Evolutionary conservation across 495 filamentous ascomycete species (phyloP).

Genomic region (Rostrohypoxylon terebratum): DNA sequence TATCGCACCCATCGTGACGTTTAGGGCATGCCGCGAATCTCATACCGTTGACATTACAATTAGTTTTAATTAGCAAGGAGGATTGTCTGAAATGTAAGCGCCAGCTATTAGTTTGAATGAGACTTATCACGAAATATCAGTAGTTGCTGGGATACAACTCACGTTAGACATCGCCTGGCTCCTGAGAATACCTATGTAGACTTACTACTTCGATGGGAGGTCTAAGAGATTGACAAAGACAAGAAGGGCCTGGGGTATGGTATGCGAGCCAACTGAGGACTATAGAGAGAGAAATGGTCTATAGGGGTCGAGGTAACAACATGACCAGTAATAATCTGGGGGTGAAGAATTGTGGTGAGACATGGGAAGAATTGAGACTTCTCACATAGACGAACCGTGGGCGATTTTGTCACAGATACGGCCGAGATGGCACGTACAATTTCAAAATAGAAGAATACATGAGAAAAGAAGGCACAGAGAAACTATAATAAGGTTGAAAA

Average conservation of each 20-base stretch:
- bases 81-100: not conserved
- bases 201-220: not conserved
- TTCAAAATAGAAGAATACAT: conserved; percentile 4
- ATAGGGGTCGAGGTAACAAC: conserved; percentile 6
- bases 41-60: conserved; percentile 1
- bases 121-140: not conserved
- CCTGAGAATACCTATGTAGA: not conserved
- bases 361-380: conserved; percentile 3
- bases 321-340: conserved; percentile 1
- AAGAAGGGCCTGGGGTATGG: not conserved
- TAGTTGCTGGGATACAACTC: not conserved
- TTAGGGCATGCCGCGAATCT: not conserved
- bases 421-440: conserved; percentile 2
- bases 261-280: not conserved
- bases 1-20: conserved; percentile 24
- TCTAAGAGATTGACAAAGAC: not conserved
- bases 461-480: not conserved
- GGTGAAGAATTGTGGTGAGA: conserved; percentile 21
- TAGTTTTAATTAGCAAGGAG: not conserved
- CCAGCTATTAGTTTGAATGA: not conserved
- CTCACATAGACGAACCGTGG: conserved; percentile 6
- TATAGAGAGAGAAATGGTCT: conserved; percentile 7
- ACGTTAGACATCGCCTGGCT: not conserved
- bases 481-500: not conserved
- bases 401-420: conserved; percentile 7